Conservation (phyloP, 805 yeast genomes). For the Saccharomycopsis sp. region DNA sequence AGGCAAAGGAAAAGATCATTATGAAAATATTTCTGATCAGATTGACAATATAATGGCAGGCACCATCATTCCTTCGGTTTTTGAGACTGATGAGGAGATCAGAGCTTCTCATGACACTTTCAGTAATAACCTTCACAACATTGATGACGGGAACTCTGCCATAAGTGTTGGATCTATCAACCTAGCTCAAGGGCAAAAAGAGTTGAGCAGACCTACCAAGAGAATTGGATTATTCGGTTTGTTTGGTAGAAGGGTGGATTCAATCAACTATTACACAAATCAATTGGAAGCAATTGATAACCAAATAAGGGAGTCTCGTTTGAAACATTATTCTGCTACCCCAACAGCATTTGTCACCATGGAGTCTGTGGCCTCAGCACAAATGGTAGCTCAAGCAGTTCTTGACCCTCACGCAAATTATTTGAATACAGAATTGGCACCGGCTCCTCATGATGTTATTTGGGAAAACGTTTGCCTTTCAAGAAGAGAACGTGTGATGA, state of each 20-base stretch:
- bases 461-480: conserved; percentile 88
- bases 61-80: not conserved
- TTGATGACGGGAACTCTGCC: conserved; percentile 16
- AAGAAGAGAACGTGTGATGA: conserved; percentile 56
- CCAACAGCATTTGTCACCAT: conserved; percentile 91
- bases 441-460: conserved; percentile 91
- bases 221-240: conserved; percentile 52
- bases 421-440: conserved; percentile 76
- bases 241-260: conserved; percentile 66
- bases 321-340: conserved; percentile 66
- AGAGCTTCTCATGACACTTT: conserved; percentile 5
- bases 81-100: conserved; percentile 15
- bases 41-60: not conserved
- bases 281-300: conserved; percentile 61
- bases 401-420: conserved; percentile 82
- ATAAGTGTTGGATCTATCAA: conserved; percentile 15
- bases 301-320: conserved; percentile 57
- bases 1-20: too few relatives aligned
- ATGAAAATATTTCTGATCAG: conserved; percentile 6
- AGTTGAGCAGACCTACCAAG: conserved; percentile 47
- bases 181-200: conserved; percentile 8
- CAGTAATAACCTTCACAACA: conserved; percentile 10
- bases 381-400: conserved; percentile 92
- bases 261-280: conserved; percentile 67
- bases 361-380: conserved; percentile 93